These are phyloP conservation scores for Cordyceps militaris DNA, from an alignment of 2,329 filamentous ascomycete species.

Conservation along the genomic window DNA sequence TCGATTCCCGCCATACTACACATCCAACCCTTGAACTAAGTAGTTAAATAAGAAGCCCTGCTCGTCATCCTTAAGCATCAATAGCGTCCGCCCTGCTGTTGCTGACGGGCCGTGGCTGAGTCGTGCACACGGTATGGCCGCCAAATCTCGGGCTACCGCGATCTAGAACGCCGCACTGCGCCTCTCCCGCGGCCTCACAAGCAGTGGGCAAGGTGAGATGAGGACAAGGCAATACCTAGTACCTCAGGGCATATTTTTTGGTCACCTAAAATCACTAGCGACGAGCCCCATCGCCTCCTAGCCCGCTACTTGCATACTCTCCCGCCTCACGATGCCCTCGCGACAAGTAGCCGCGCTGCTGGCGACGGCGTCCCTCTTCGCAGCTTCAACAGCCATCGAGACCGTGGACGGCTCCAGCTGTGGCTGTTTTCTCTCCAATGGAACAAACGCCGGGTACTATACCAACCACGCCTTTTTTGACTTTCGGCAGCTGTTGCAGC, in stretches of 20 bases:
- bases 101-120: neutral
- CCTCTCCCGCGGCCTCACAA: neutral
- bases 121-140: neutral
- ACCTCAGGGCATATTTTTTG: neutral
- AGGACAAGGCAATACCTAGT: neutral
- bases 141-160: neutral
- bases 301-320: neutral
- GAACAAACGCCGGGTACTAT: conserved; percentile 36
- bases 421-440: conserved; percentile 43
- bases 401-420: conserved; percentile 29
- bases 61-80: neutral
- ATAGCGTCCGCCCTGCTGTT: neutral
- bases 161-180: conserved; percentile 6
- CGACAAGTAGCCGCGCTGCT: neutral
- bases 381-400: neutral
- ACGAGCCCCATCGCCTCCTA: neutral
- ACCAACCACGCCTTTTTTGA: conserved; percentile 42
- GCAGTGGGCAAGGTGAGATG: neutral
- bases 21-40: neutral
- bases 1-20: neutral
- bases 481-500: conserved; percentile 36
- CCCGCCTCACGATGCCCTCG: neutral
- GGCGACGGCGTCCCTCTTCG: neutral
- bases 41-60: neutral
- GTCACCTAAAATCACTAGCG: neutral